Conservation (phyloP, 805 yeast species). For the Maudiozyma bulderi region DNA sequence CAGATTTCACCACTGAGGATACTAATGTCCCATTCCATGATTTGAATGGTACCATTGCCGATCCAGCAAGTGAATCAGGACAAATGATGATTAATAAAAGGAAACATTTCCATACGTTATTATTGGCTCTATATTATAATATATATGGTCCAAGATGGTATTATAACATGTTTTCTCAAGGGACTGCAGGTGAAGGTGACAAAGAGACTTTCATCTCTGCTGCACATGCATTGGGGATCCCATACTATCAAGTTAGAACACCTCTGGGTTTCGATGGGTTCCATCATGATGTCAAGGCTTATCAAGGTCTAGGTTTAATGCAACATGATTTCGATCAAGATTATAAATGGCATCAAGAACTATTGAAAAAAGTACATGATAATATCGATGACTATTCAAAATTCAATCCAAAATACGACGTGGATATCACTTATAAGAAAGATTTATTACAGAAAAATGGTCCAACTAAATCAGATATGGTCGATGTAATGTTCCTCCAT, state of each 20-base stretch:
- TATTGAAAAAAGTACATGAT: conserved; percentile 3
- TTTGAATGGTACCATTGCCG: conserved; percentile 54
- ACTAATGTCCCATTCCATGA: conserved; percentile 43
- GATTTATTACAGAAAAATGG: conserved; percentile 1
- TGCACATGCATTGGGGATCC: conserved; percentile 38
- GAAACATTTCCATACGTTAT: conserved; percentile 46
- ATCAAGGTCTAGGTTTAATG: conserved; percentile 67
- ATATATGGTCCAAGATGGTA: conserved; percentile 56
- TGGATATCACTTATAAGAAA: conserved; percentile 4
- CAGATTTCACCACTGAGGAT: background rate
- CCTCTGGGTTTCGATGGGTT: conserved; percentile 29
- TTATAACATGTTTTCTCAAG: conserved; percentile 63
- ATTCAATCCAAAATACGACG: background rate
- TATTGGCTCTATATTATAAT: conserved; percentile 58
- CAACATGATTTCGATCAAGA: conserved; percentile 63
- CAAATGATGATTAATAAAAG: conserved; percentile 55
- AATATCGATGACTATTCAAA: background rate
- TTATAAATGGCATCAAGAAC: conserved; percentile 22
- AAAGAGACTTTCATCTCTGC: conserved; percentile 68
- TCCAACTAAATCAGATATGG: background rate
- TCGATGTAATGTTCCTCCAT: conserved; percentile 30
- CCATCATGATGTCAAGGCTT: conserved; percentile 25
- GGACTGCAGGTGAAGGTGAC: conserved; percentile 72
- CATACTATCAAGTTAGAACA: conserved; percentile 41
- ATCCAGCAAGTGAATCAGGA: conserved; percentile 66